These are phyloP conservation scores for Mrakia frigida DNA, from an alignment of 768 basidiomycete species.

Conservation along the genomic window DNA sequence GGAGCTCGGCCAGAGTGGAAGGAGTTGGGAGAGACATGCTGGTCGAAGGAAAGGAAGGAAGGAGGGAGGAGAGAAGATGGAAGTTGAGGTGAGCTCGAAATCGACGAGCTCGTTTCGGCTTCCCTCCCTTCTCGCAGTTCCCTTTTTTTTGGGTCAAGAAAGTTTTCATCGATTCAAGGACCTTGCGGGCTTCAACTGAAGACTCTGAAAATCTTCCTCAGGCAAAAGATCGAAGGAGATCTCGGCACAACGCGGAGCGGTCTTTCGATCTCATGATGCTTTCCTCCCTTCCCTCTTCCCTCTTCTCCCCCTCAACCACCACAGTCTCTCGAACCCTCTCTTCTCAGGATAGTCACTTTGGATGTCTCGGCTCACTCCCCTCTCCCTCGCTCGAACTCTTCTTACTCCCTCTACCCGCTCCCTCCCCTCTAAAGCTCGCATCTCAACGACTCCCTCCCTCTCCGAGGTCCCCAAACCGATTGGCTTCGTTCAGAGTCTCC, in stretches of 20 bases:
- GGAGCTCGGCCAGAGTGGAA: background rate
- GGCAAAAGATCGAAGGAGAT: background rate
- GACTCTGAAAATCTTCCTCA: background rate
- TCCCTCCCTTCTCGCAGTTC: background rate
- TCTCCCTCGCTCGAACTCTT: slow-evolving; percentile 1
- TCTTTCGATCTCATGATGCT: background rate
- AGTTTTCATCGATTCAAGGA: background rate
- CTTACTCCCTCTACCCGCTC: background rate
- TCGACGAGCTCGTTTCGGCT: background rate
- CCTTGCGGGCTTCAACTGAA: background rate
- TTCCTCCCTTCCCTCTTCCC: background rate
- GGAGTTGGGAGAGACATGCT: background rate
- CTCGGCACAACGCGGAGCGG: too few relatives aligned
- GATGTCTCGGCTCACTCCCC: background rate
- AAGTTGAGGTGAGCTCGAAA: background rate
- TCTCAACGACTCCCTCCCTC: background rate
- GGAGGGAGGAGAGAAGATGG: background rate
- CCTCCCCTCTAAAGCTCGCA: background rate
- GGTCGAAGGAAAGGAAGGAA: background rate
- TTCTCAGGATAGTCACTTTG: too few relatives aligned
- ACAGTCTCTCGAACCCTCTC: background rate
- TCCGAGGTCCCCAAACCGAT: background rate
- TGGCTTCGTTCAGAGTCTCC: slow-evolving; percentile 55
- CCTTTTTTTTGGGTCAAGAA: background rate
- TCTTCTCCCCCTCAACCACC: background rate